Base-by-base conservation (phyloP, 306 rosid genomes). In the Alnus rubra region DNA sequence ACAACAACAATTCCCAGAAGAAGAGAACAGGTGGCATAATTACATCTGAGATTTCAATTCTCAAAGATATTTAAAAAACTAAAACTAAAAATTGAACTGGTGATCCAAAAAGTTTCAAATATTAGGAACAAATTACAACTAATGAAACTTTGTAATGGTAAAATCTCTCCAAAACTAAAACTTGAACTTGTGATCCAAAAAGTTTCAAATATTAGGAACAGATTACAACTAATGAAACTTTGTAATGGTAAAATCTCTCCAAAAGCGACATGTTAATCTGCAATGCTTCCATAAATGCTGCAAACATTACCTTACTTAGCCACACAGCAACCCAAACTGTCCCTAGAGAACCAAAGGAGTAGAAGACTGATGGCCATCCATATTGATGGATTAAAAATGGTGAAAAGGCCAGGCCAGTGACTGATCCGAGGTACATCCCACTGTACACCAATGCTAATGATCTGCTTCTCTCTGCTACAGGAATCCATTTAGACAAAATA, bases 391-490 rank as follows among this genome's bases (percentile, higher is more conserved):
- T 91, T 44, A 96, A 81, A 75, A 90, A 82, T 18, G 99, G 99
- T 51, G 99, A 96, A 86, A 96, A 96, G 77, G 99, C 97, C 77
- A 96, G 82, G 80, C 99, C 99, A 60, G 98, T 90, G 77, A 96
- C 99, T 39, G 99, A 96, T 74, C 99, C 99, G 75, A 96, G 93
- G 88, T 96, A 96, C 99, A 96, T 96, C 76, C 99, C 99, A 78
- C 99, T 96, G 88, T 96, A 96, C 60, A 96, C 99, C 55, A 96
- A 83, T 1, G 99, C 96, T 74, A 95, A 87, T 28, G 98, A 93
- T 79, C 99, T 87, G 75, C 99, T 96, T 83, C 99, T 88, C 87
- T 96, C 99, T 59, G 99, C 86, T 79, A 96, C 98, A 9, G 99
- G 99, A 83, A 96, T 86, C 99, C 99, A 96, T 81, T 90, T 96